Conservation (phyloP, 2,329 filamentous ascomycete species). For the Colletotrichum salicis region DNA sequence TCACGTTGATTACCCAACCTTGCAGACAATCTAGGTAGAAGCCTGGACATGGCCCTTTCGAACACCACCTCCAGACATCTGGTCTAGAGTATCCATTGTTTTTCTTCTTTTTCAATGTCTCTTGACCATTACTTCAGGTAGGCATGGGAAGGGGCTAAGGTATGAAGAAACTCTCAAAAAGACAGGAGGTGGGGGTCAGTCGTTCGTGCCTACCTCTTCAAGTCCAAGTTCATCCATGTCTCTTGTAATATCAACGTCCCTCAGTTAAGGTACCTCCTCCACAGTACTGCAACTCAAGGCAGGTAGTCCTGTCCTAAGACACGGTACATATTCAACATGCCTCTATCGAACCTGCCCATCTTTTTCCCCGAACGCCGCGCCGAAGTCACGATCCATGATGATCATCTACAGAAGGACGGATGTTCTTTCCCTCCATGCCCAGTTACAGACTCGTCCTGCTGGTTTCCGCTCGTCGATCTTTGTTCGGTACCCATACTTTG, state of each 20-base stretch:
- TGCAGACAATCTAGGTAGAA: neutral
- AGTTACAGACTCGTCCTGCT: constrained; percentile 28
- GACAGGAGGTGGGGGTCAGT: neutral
- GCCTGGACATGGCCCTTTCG: neutral
- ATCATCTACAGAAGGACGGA: neutral
- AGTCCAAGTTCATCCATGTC: neutral
- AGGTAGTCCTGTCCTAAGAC: neutral
- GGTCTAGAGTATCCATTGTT: neutral
- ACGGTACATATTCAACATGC: neutral
- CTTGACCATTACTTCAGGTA: neutral
- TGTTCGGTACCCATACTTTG: neutral
- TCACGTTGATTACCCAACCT: neutral
- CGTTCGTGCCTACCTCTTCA: neutral
- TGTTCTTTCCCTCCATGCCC: neutral
- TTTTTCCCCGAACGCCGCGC: neutral
- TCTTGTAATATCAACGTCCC: neutral
- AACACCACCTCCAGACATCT: neutral
- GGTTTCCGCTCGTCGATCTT: constrained; percentile 34
- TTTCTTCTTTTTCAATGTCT: neutral
- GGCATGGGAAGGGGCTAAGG: neutral
- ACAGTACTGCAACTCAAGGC: neutral
- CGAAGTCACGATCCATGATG: neutral
- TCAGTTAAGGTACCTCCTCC: neutral
- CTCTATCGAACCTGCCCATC: neutral
- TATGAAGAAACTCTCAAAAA: neutral